Conservation (phyloP, 805 yeast genomes). For the Ogataea degrootiae region DNA sequence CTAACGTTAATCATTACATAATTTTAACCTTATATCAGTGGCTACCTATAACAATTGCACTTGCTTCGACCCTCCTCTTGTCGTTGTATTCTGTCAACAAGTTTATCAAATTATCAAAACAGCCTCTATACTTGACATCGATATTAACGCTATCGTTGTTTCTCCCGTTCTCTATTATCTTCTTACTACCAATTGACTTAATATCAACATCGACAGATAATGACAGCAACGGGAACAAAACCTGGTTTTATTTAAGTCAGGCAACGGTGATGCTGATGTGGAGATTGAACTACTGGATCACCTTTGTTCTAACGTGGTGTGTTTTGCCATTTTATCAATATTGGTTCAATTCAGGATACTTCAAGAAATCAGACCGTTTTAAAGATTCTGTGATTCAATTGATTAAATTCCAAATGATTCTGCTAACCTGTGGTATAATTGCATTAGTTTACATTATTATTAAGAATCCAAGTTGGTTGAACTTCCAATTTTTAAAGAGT, state of each 20-base stretch:
- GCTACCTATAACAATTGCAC: constrained; percentile 22
- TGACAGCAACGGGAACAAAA: constrained; percentile 22
- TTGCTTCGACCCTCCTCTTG: constrained; percentile 23
- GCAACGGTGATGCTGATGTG: constrained; percentile 51
- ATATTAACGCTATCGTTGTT: constrained; percentile 57
- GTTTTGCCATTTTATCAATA: constrained; percentile 69
- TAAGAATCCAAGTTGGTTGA: constrained; percentile 27
- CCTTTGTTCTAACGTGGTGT: constrained; percentile 76
- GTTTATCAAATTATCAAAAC: constrained; percentile 30
- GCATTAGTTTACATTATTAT: constrained; percentile 58
- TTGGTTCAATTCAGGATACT: constrained; percentile 67
- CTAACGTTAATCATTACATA: too few relatives aligned
- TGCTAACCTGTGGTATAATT: constrained; percentile 46
- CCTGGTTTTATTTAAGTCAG: constrained; percentile 39
- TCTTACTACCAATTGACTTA: constrained; percentile 71
- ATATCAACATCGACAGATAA: constrained; percentile 51
- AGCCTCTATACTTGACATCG: constrained; percentile 39
- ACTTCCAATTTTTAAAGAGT: constrained; percentile 50
- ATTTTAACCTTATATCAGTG: constrained; percentile 11
- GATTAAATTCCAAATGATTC: constrained; percentile 54
- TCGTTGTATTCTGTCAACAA: constrained; percentile 33
- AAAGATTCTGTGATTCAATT: constrained; percentile 54
- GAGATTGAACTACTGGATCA: constrained; percentile 76
- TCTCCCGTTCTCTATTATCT: constrained; percentile 71
- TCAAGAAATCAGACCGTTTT: constrained; percentile 40